Evolutionary conservation across 2,329 filamentous ascomycete species (phyloP), one percentile per base, ranked within the genome.

Genomic region (Diplodia seriata): DNA sequence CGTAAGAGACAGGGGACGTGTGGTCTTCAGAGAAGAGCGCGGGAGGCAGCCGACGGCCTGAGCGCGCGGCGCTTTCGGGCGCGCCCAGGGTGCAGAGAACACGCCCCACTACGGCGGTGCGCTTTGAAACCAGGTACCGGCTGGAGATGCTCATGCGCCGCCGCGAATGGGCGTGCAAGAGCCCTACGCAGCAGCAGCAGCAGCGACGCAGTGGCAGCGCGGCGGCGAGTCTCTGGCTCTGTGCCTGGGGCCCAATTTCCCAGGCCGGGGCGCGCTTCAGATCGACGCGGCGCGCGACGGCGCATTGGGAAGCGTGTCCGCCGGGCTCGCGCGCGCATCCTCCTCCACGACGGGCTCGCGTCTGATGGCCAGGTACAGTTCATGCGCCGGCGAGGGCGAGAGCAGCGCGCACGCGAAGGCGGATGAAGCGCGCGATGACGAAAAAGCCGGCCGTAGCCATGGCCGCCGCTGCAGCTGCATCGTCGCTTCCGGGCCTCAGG

Each of bases 51-150:
- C 3, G 14, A 26, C 36, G 62, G 50, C 26, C 62, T 43, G 38
- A 65, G 62, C 62, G 50, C 31, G 9, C 49, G 62, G 59, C 59
- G 50, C 49, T 38, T 47, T 62, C 57, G 57, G 57, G 57, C 57
- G 40, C 33, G 54, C n/a, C 33, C 54, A 57, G 54, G 54, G 33
- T 49, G 59, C 59, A 36, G 57, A 50, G 23, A 61, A 61, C 20
- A 38, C 20, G 56, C 56, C 56, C 56, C 56, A 61, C 56, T 36
- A 11, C 33, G 26, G 31, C 5, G 33, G 33, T 36, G 33, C 33
- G 33, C 56, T 18, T 61, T 43, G 38, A 61, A 47, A 43, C 56
- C 4, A 26, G 3, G 3, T 15, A 61, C 33, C 33, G n/a, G 38
- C 55, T 23, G 20, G 43, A 47, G 43, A 20, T 20, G 43, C 43